A percentile compares a stretch with the other conserved stretches of the same genome.
Conservation (phyloP, 495 filamentous ascomycete species). For the Physcia stellaris region DNA sequence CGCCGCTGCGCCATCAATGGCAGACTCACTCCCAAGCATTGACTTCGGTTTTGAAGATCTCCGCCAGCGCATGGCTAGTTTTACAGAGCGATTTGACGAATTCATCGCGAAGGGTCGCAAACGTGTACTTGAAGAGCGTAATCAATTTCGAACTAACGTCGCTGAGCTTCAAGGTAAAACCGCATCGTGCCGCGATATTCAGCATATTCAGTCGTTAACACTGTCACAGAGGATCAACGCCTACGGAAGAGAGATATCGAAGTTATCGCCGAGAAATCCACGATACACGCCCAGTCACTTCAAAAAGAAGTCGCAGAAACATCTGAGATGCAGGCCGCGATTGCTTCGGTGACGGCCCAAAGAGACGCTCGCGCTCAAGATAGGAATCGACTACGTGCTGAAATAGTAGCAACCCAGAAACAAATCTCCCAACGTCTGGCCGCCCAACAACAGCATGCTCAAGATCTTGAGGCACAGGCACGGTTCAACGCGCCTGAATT, state of each 20-base stretch:
- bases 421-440: conserved; percentile 46
- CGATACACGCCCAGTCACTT: conserved; percentile 64
- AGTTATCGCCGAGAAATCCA: conserved; percentile 62
- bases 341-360: conserved; percentile 57
- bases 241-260: conserved; percentile 82
- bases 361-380: conserved; percentile 60
- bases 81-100: conserved; percentile 80
- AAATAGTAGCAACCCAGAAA: conserved; percentile 67
- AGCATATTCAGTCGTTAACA: conserved; percentile 13
- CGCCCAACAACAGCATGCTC: conserved; percentile 46
- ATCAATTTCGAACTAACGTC: conserved; percentile 81
- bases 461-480: conserved; percentile 62
- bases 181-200: not conserved
- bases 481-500: conserved; percentile 82
- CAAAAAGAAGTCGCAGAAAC: conserved; percentile 79
- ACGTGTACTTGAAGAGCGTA: conserved; percentile 79
- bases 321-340: conserved; percentile 71
- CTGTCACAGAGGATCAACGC: conserved; percentile 62
- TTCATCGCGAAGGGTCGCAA: conserved; percentile 88
- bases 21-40: conserved; percentile 74
- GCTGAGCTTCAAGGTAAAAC: conserved; percentile 73
- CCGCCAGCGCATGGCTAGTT: conserved; percentile 86
- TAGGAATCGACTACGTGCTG: conserved; percentile 58
- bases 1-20: conserved; percentile 47
- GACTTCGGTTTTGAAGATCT: conserved; percentile 95